Conservation (phyloP, 2,329 filamentous ascomycete genomes). For the Verticillium tricorpus region DNA sequence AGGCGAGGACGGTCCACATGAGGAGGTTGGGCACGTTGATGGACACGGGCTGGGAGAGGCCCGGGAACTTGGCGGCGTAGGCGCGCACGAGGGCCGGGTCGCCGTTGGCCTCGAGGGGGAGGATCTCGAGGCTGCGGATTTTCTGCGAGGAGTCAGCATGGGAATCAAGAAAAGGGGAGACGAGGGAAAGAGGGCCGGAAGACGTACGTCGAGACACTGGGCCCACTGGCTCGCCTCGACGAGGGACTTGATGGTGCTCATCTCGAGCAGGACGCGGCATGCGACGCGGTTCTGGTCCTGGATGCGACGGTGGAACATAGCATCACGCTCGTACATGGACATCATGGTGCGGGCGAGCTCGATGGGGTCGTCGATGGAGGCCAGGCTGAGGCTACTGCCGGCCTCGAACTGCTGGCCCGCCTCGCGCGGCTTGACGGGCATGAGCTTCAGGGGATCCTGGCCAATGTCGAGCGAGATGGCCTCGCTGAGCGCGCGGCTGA, state of each 20-base stretch:
- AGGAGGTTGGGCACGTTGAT: slow-evolving; percentile 87
- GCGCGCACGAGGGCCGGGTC: slow-evolving; percentile 75
- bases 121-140: slow-evolving; percentile 70
- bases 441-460: slow-evolving; percentile 70
- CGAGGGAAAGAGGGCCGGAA: not conserved
- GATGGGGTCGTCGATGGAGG: slow-evolving; percentile 55
- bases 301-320: slow-evolving; percentile 57
- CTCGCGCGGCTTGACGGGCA: slow-evolving; percentile 71
- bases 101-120: slow-evolving; percentile 71
- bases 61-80: slow-evolving; percentile 75
- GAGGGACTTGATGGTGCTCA: slow-evolving; percentile 56
- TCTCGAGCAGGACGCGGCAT: slow-evolving; percentile 52
- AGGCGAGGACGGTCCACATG: slow-evolving; percentile 89
- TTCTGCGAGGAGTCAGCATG: slow-evolving; percentile 39
- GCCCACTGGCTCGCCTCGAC: slow-evolving; percentile 54
- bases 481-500: slow-evolving; percentile 87
- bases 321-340: slow-evolving; percentile 56
- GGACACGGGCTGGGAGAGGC: slow-evolving; percentile 73
- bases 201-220: slow-evolving; percentile 53
- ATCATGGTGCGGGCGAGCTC: slow-evolving; percentile 58
- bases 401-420: slow-evolving; percentile 35
- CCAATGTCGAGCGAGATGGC: slow-evolving; percentile 83
- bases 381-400: slow-evolving; percentile 56
- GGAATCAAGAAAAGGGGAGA: not conserved
- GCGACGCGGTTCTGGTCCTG: slow-evolving; percentile 52